Evolutionary conservation across 108 stramenopile species (phyloP), one percentile per base, ranked within the genome.

Genomic region (Nannochloropsis gaditana): DNA sequence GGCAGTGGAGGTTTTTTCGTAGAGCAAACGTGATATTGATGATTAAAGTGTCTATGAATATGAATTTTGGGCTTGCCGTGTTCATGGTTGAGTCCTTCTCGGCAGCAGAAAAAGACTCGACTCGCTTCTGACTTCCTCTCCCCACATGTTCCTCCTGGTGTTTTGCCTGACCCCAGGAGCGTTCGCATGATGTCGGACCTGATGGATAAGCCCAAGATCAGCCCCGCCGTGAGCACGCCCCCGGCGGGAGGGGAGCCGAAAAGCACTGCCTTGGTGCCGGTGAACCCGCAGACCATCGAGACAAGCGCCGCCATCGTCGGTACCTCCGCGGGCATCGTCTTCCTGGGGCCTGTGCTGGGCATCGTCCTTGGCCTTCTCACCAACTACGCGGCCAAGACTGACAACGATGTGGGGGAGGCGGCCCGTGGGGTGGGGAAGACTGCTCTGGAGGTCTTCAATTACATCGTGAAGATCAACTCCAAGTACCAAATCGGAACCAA

Each of bases 351-450:
- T 5, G 5, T 85, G n/a, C 17, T 45, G 17, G 84, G 80, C 9
- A 19, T 80, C 9, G 9, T 85, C 15, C 80, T 85, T 11, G 84
- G 45, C 4, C 41, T 80, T 19, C 11, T 79, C 21, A 80, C 84
- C n/a, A 85, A 85, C 21, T 85, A 80, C 80, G 79, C 45, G 11
- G 59, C 84, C 44, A 85, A 85, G 84, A 19, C 44, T 2, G 84
- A 85, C 42, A 80, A 79, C 80, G 84, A 85, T 11, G 79, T 45
- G n/a, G 84, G 84, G 44, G 84, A 85, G 80, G 84, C 84, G 5
- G 80, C 80, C 41, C 84, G 84, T 50, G 84, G 84, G 80, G n/a
- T 85, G n/a, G 84, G 84, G 21, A 85, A 85, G 79, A 85, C 84
- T 19, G 79, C 21, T 2, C 19, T 85, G 84, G 84, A 85, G 8